Conservation (phyloP, 768 basidiomycete genomes). For the Mycena metata region DNA sequence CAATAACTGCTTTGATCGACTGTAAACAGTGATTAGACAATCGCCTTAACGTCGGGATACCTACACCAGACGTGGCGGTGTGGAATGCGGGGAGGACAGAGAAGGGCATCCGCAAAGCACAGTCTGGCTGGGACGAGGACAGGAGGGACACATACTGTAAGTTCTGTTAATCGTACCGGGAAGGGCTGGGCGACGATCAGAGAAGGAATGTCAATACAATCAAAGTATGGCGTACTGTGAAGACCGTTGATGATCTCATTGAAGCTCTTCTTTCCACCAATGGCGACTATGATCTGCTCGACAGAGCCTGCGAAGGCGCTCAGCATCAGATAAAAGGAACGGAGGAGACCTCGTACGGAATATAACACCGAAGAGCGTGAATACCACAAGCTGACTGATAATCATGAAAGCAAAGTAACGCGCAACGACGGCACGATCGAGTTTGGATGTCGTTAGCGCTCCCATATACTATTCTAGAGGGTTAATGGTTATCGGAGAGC, state of each 20-base stretch:
- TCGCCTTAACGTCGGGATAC: background rate
- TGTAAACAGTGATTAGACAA: conserved; percentile 8
- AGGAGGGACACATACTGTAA: conserved; percentile 59
- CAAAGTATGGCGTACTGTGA: conserved; percentile 48
- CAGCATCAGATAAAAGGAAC: conserved; percentile 11
- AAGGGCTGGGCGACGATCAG: conserved; percentile 59
- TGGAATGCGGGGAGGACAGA: too few species aligned
- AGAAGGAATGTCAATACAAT: background rate
- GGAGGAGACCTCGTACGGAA: conserved; percentile 71
- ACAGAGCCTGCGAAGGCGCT: conserved; percentile 51
- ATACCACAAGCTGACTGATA: conserved; percentile 93
- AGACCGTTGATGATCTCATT: conserved; percentile 61
- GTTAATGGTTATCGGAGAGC: conserved; percentile 71
- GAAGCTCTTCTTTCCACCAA: conserved; percentile 61
- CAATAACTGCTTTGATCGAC: conserved; percentile 92
- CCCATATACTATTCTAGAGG: conserved; percentile 72
- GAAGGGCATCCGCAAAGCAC: too few species aligned
- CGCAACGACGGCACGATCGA: conserved; percentile 92
- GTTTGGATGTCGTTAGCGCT: conserved; percentile 77
- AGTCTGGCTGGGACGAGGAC: too few species aligned
- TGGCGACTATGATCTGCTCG: conserved; percentile 57
- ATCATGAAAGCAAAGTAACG: conserved; percentile 96
- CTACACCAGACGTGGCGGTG: too few species aligned
- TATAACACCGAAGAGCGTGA: conserved; percentile 91
- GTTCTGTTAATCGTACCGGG: conserved; percentile 84